phyloP scores from a whole-genome alignment of 1,284 basidiomycete species.

The Coniophora puteana region DNA sequence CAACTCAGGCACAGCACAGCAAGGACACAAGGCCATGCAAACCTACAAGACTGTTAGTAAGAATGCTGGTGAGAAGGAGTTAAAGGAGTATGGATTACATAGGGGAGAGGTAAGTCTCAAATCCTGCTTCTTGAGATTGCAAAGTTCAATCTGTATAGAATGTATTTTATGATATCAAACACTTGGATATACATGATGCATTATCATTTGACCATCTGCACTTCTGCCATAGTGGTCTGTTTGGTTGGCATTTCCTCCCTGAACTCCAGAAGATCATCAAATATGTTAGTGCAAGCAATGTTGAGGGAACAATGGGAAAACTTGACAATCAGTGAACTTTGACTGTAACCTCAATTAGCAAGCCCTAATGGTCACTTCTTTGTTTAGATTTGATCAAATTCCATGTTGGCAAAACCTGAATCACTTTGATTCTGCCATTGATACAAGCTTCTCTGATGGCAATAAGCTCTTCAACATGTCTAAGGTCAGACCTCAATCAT shows the following conservation, averaged over 20 bases:
- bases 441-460: conserved; percentile 3
- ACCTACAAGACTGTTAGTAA: not conserved
- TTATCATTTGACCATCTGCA: conserved; percentile 2
- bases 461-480: conserved; percentile 4
- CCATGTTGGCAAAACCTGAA: conserved; percentile 3
- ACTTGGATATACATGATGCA: not conserved
- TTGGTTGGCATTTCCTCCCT: conserved; percentile 1
- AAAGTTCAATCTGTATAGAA: conserved; percentile 11
- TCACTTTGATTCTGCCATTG: conserved; percentile 1
- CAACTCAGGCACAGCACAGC: conserved; percentile 1
- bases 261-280: not conserved
- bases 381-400: not conserved
- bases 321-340: conserved; percentile 12
- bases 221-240: conserved; percentile 4
- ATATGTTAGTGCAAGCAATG: no score
- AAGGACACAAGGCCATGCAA: not conserved
- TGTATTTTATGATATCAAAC: conserved; percentile 1
- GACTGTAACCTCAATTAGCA: not conserved
- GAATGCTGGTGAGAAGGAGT: conserved; percentile 1
- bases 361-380: no score
- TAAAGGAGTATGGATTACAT: not conserved
- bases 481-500: conserved; percentile 6
- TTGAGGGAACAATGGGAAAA: conserved; percentile 12
- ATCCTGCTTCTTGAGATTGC: not conserved
- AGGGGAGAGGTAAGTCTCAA: conserved; percentile 1